Conservation (phyloP, 2,329 filamentous ascomycete species). For the Phyllosticta capitalensis region DNA sequence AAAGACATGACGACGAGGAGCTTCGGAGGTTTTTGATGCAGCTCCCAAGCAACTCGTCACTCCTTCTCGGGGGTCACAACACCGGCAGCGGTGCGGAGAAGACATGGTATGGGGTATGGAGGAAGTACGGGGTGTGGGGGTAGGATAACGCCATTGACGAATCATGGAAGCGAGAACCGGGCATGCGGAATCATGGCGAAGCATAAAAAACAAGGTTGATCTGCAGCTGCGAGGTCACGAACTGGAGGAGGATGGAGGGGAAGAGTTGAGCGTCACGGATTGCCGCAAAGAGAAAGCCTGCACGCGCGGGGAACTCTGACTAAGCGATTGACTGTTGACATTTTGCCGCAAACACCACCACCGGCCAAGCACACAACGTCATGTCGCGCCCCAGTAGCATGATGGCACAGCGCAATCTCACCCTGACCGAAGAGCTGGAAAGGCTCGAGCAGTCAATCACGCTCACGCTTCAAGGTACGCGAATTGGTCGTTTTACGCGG, state of each 20-base stretch:
- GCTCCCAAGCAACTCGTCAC: not conserved
- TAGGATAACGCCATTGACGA: not conserved
- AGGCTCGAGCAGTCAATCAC: conserved; percentile 95
- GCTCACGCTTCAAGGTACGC: conserved; percentile 75
- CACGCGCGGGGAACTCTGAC: not conserved
- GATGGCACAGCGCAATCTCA: conserved; percentile 48
- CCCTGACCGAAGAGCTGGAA: conserved; percentile 89
- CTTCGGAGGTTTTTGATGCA: not conserved
- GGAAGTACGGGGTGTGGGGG: not conserved
- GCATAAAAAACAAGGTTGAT: not conserved
- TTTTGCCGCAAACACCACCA: conserved; percentile 1
- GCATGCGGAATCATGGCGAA: not conserved
- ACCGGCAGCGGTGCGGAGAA: not conserved
- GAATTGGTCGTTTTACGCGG: conserved; percentile 16
- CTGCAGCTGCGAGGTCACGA: not conserved
- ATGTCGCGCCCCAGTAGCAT: conserved; percentile 10
- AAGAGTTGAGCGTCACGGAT: not conserved
- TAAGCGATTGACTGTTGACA: conserved; percentile 5
- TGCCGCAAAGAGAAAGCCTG: not conserved
- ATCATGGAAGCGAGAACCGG: not conserved
- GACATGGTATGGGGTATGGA: not conserved
- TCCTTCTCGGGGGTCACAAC: not conserved
- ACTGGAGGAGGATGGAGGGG: not conserved
- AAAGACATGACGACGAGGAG: not conserved
- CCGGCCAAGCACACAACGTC: not conserved